Evolutionary conservation across 257 asterid species (phyloP).

Genomic region (Forsythia suspensa): DNA sequence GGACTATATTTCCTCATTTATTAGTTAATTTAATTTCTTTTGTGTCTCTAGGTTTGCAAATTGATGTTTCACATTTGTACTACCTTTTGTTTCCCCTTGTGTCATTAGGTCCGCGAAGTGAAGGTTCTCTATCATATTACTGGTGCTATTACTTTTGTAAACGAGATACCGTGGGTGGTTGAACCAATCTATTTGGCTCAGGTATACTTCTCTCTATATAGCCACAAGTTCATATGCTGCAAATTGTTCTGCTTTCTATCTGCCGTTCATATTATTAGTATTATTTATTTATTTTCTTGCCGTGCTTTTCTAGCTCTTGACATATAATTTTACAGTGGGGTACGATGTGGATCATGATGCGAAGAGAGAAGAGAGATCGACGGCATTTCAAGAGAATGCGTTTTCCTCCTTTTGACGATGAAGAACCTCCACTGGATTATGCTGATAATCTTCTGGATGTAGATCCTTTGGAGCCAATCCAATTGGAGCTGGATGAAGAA

Average conservation of each 20-base stretch:
- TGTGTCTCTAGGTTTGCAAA: no score
- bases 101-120: slow-evolving; percentile 85
- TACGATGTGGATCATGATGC: slow-evolving; percentile 99
- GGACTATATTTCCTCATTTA: no score
- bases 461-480: slow-evolving; percentile 98
- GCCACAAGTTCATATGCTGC: neutral
- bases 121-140: slow-evolving; percentile 93
- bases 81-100: slow-evolving; percentile 22
- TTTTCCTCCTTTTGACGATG: slow-evolving; percentile 98
- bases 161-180: slow-evolving; percentile 99
- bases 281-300: no score
- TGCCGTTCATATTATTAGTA: no score
- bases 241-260: neutral
- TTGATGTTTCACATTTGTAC: neutral
- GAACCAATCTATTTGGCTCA: slow-evolving; percentile 98
- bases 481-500: slow-evolving; percentile 93
- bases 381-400: slow-evolving; percentile 99
- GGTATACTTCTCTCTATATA: slow-evolving; percentile 38
- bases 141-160: slow-evolving; percentile 95
- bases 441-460: slow-evolving; percentile 97
- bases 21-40: no score
- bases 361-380: slow-evolving; percentile 97
- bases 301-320: no score
- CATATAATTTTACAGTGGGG: slow-evolving; percentile 59
- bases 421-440: slow-evolving; percentile 96